These are phyloP conservation scores for Talaromyces sp. DNA, from an alignment of 2,329 filamentous ascomycete genomes.

Conservation along the genomic window DNA sequence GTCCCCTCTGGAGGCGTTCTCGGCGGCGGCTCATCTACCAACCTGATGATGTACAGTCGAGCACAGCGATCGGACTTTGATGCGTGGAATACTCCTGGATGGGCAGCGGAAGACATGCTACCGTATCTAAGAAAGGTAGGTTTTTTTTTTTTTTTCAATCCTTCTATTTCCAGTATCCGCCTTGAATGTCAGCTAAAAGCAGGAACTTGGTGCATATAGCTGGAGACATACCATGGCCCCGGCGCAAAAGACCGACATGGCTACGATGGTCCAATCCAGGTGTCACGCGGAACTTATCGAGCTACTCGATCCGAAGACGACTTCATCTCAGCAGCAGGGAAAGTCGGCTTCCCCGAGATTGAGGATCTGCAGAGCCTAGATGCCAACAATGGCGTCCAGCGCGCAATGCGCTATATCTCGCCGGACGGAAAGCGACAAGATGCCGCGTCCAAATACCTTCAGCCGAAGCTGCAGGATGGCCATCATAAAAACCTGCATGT, in stretches of 20 bases:
- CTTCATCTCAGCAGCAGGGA: conserved; percentile 2
- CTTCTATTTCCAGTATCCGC: too few relatives aligned
- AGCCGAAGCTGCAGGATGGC: background rate
- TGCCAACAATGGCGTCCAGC: conserved; percentile 5
- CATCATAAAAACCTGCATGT: conserved; percentile 3
- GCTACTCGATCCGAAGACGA: background rate
- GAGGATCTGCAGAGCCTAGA: conserved; percentile 2
- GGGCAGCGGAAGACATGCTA: conserved; percentile 6
- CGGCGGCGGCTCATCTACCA: conserved; percentile 4
- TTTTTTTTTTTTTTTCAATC: background rate
- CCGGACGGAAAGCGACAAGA: conserved; percentile 6
- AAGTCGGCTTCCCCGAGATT: background rate
- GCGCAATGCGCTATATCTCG: conserved; percentile 6
- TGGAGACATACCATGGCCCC: conserved; percentile 7
- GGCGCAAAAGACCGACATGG: conserved; percentile 4
- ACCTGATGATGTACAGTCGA: conserved; percentile 7
- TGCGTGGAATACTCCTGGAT: conserved; percentile 1
- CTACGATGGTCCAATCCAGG: background rate
- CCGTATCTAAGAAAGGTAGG: background rate
- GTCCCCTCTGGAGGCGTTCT: conserved; percentile 3
- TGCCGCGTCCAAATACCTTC: background rate
- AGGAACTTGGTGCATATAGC: background rate
- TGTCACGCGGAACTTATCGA: conserved; percentile 1
- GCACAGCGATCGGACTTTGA: conserved; percentile 4
- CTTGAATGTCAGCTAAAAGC: background rate